A percentile compares a stretch with the other conserved stretches of the same genome.
Evolutionary conservation across 768 basidiomycete species (phyloP).

Genomic region (Mrakia frigida): DNA sequence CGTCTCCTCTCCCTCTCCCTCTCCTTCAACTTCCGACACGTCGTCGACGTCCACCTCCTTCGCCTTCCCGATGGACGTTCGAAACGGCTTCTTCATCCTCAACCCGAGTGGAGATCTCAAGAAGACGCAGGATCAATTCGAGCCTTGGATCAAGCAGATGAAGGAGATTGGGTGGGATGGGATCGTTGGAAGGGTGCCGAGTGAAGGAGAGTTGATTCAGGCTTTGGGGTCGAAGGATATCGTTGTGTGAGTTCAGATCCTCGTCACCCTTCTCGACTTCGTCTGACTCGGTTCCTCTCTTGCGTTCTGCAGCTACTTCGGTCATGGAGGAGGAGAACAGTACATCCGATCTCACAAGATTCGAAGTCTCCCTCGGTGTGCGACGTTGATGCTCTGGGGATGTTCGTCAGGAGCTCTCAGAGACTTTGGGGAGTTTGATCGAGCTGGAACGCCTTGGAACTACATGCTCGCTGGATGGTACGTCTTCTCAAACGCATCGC

Average conservation of each 20-base stretch:
- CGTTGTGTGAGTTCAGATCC: constrained; percentile 85
- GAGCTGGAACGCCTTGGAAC: constrained; percentile 82
- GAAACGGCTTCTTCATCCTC: constrained; percentile 61
- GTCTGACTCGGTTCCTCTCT: background rate
- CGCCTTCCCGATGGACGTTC: constrained; percentile 6
- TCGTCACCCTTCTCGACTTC: background rate
- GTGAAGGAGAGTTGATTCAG: constrained; percentile 73
- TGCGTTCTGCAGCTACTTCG: constrained; percentile 73
- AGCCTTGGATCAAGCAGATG: constrained; percentile 71
- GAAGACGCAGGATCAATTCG: constrained; percentile 76
- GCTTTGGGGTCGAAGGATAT: constrained; percentile 71
- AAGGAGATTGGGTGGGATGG: constrained; percentile 74
- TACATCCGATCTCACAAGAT: constrained; percentile 85
- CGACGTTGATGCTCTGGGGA: constrained; percentile 95
- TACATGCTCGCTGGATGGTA: constrained; percentile 98
- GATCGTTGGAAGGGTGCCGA: constrained; percentile 65
- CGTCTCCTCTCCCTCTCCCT: background rate
- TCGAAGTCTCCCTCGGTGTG: constrained; percentile 73
- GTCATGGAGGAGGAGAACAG: constrained; percentile 93
- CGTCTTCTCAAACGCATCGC: constrained; percentile 43
- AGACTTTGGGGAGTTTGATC: constrained; percentile 92
- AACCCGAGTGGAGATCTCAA: constrained; percentile 89
- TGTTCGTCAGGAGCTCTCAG: constrained; percentile 86
- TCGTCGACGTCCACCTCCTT: background rate
- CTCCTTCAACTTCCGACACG: background rate